Percentiles rank a stretch among this genome's conserved stretches.
These are phyloP conservation scores for Pythium brassicae DNA, from an alignment of 352 stramenopile genomes.

Conservation along the genomic window DNA sequence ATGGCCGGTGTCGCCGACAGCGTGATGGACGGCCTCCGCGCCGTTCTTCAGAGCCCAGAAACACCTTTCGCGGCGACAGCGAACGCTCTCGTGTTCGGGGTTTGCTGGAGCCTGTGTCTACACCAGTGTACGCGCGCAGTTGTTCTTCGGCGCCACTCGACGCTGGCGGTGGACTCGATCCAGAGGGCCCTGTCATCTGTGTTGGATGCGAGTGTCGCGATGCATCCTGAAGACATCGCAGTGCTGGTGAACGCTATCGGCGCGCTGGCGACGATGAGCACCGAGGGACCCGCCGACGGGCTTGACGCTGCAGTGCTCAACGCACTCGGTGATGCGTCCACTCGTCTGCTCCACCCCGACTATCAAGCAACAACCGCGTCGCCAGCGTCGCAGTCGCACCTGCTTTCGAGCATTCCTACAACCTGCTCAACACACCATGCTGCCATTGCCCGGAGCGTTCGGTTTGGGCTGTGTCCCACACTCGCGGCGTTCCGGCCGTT, in stretches of 20 bases:
- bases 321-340: not conserved
- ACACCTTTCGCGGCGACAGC: not conserved
- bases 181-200: not conserved
- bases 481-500: constrained; percentile 3
- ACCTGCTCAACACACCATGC: not conserved
- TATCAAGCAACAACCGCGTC: too few relatives aligned
- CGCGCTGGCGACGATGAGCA: constrained; percentile 2
- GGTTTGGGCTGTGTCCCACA: not conserved
- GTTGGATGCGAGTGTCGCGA: not conserved
- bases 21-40: not conserved
- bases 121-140: not conserved
- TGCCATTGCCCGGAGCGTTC: not conserved
- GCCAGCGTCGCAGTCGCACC: not conserved
- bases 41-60: not conserved
- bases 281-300: not conserved
- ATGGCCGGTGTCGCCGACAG: not conserved
- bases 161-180: not conserved
- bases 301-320: not conserved
- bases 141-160: not conserved
- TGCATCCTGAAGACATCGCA: not conserved
- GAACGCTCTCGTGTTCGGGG: constrained; percentile 3
- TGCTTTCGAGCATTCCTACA: not conserved
- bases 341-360: not conserved
- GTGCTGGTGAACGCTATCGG: not conserved
- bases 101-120: constrained; percentile 2